A percentile compares a stretch with the other conserved stretches of the same genome.
Conservation (phyloP, 192 early-diverging fungal species). For the Backusella tuberculispora region DNA sequence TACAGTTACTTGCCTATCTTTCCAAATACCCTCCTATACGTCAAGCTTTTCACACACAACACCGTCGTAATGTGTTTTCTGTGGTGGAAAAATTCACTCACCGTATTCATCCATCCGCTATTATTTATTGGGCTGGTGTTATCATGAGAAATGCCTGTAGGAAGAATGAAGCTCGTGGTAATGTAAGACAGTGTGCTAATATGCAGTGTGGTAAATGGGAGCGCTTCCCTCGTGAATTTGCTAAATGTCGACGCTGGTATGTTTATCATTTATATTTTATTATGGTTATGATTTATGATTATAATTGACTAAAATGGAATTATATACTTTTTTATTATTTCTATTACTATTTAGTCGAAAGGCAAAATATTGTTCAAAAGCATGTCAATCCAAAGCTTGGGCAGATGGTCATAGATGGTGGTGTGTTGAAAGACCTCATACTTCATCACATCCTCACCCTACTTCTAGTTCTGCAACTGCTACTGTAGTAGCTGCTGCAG, state of each 20-base stretch:
- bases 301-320: neutral
- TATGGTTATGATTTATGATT: neutral
- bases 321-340: neutral
- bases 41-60: slow-evolving; percentile 54
- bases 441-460: slow-evolving; percentile 10
- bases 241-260: slow-evolving; percentile 83
- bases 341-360: slow-evolving; percentile 53
- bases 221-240: slow-evolving; percentile 72
- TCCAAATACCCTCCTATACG: slow-evolving; percentile 89
- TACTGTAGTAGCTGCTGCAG: slow-evolving; percentile 37
- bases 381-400: slow-evolving; percentile 79
- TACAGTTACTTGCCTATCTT: slow-evolving; percentile 88
- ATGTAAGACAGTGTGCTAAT: slow-evolving; percentile 79
- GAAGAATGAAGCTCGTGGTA: slow-evolving; percentile 71
- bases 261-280: slow-evolving; percentile 3
- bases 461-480: slow-evolving; percentile 29
- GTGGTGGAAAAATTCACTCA: slow-evolving; percentile 78
- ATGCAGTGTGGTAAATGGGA: slow-evolving; percentile 83
- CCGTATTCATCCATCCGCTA: slow-evolving; percentile 64
- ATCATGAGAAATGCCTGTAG: slow-evolving; percentile 84
- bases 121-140: slow-evolving; percentile 75
- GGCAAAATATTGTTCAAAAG: slow-evolving; percentile 85
- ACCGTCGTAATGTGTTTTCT: slow-evolving; percentile 71
- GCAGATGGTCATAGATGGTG: slow-evolving; percentile 80
- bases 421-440: slow-evolving; percentile 64